phyloP scores from a whole-genome alignment of 176 grass and related monocot genomes.

The Calamus simplicifolius region DNA sequence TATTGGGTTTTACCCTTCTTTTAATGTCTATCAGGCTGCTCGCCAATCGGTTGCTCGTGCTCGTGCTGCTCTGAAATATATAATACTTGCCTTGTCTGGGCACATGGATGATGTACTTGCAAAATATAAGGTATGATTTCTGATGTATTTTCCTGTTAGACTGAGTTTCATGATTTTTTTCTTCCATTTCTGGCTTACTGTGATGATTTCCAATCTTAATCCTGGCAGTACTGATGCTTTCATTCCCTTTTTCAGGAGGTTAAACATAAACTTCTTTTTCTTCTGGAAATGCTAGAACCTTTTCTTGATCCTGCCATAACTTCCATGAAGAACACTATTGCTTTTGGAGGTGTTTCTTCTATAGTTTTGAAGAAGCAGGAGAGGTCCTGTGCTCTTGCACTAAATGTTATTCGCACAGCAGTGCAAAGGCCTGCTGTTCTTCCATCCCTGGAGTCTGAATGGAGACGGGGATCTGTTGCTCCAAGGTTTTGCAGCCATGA shows the following conservation, averaged over 20 bases:
- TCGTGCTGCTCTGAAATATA: conserved; percentile 78
- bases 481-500: conserved; percentile 41
- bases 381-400: conserved; percentile 41
- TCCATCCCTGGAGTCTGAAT: conserved; percentile 85
- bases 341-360: conserved; percentile 53
- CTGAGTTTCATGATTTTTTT: background rate
- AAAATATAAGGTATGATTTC: conserved; percentile 61
- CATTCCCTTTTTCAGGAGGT: conserved; percentile 51
- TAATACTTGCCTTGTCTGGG: conserved; percentile 80
- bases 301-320: conserved; percentile 62
- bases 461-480: conserved; percentile 55
- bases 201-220: too few relatives aligned
- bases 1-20: conserved; percentile 2
- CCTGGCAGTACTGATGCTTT: conserved; percentile 22
- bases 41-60: conserved; percentile 49
- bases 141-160: background rate
- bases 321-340: conserved; percentile 36
- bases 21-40: conserved; percentile 44
- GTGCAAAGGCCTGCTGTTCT: conserved; percentile 64
- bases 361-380: conserved; percentile 58
- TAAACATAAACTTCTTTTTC: conserved; percentile 82
- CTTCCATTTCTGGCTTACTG: too few relatives aligned
- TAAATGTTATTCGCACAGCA: conserved; percentile 70
- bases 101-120: conserved; percentile 78
- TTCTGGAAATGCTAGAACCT: conserved; percentile 92